Conservation (phyloP, 352 stramenopile genomes). For the Blastocystis sp. region DNA sequence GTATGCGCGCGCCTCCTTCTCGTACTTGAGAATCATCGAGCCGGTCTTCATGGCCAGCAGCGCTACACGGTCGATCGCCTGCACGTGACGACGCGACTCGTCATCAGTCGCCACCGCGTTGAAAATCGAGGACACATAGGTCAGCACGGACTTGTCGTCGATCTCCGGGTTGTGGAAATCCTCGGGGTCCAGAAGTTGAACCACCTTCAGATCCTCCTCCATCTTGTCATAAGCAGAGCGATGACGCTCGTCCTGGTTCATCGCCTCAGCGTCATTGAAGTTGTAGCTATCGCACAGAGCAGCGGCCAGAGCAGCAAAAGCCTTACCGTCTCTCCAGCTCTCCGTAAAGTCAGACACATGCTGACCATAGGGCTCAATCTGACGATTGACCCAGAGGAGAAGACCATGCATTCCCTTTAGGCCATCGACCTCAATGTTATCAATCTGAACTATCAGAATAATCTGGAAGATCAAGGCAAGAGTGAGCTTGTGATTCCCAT, state of each 20-base stretch:
- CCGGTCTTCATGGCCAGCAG: constrained; percentile 30
- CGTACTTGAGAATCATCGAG: constrained; percentile 40
- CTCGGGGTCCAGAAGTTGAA: constrained; percentile 29
- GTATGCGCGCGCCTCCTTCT: constrained; percentile 15
- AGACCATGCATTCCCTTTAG: constrained; percentile 54
- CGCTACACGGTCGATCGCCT: constrained; percentile 48
- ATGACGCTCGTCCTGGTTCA: constrained; percentile 12
- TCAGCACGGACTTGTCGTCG: constrained; percentile 58
- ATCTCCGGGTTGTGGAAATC: constrained; percentile 59
- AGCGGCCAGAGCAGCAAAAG: constrained; percentile 43
- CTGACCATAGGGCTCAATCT: constrained; percentile 54
- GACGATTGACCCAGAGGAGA: constrained; percentile 54
- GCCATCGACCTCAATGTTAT: constrained; percentile 56
- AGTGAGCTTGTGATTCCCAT: constrained; percentile 37
- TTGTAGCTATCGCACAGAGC: constrained; percentile 9
- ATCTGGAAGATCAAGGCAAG: constrained; percentile 53
- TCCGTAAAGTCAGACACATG: constrained; percentile 50
- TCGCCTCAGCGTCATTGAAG: background rate
- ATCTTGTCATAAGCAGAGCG: constrained; percentile 8
- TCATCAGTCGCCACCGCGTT: constrained; percentile 32
- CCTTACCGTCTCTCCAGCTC: constrained; percentile 44
- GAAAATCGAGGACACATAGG: constrained; percentile 57
- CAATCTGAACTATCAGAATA: constrained; percentile 45
- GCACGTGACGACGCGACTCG: constrained; percentile 25
- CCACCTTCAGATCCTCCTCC: constrained; percentile 20